Base-by-base conservation (phyloP, 2,329 filamentous ascomycete species). In the Colletotrichum liriopes region DNA sequence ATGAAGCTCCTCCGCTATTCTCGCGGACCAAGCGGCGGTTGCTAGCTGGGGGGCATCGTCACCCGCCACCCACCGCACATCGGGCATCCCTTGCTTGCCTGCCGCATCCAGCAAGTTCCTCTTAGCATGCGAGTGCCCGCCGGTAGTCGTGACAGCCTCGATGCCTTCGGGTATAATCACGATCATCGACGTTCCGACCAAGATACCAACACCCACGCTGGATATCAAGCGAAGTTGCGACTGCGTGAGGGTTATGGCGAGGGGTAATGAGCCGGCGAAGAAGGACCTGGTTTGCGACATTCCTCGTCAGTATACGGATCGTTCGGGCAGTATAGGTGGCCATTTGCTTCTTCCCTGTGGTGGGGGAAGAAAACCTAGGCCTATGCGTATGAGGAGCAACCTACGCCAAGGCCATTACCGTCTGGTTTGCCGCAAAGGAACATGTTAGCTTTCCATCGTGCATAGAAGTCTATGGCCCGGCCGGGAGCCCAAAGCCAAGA, bases 81-180 rank as follows among this genome's bases (percentile, higher is more conserved):
- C 43, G 20, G 45, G 51, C 37, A 16, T 63, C 43, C 43, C 55
- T 62, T 66, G 71, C 23, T 49, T 49, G 23, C 54, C 39, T 23
- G 29, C 47, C 12, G 39, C 39, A 47, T 51, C 26, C 14, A n/a
- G 26, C 45, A 65, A 49, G 32, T 66, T 70, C 26, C 66, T 72
- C 35, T 72, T 70, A n/a, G 45, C 20, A 49, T 72, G 65, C 20
- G 62, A 67, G 54, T 72, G 70, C 8, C 84, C 80, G 2, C 83
- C 82, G 3, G 88, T 84, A 18, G 87, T 91, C 76, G 96, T 94
- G 69, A 98, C 88, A 3, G 96, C 96, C 80, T 98, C 95, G 72
- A 98, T 92, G 47, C 96, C 96, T 82, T 99, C 96, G 0, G 96
- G 96, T 78, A 99, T 98, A 79, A 99, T 98, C 41, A 99, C 95